Conservation (phyloP, 345 rosid species). For the Schrenkiella parvula region DNA sequence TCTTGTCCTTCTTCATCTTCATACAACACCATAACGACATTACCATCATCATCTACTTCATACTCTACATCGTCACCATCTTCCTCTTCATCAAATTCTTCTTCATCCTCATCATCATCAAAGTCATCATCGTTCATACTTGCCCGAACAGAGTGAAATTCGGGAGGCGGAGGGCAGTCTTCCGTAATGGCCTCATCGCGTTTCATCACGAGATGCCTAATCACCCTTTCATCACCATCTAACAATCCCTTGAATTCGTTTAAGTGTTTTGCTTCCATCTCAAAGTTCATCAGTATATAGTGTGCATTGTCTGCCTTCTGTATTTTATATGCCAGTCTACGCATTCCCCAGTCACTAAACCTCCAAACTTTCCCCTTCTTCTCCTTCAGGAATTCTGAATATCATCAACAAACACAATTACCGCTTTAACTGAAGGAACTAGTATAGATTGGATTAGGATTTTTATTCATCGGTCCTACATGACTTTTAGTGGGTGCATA, state of each 20-base stretch:
- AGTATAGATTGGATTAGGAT: not conserved
- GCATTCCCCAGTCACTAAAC: conserved; percentile 87
- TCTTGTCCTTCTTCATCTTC: conserved; percentile 28
- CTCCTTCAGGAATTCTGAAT: conserved; percentile 68
- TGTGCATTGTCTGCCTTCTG: conserved; percentile 76
- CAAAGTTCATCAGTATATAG: conserved; percentile 91
- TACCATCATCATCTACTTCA: conserved; percentile 33
- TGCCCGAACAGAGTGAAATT: conserved; percentile 56
- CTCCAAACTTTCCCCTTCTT: conserved; percentile 88
- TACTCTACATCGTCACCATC: conserved; percentile 31
- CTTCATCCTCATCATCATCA: conserved; percentile 50
- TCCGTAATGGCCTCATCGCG: conserved; percentile 68
- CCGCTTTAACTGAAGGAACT: not conserved
- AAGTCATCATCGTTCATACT: conserved; percentile 50
- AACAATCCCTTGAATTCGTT: conserved; percentile 76
- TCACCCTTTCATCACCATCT: conserved; percentile 80
- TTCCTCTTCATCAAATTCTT: conserved; percentile 38
- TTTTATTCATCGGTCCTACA: not conserved
- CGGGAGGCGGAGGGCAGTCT: conserved; percentile 85
- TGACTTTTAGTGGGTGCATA: not conserved
- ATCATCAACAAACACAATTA: not conserved
- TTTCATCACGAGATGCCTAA: conserved; percentile 88
- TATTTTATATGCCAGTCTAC: conserved; percentile 84
- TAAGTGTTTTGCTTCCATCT: conserved; percentile 76
- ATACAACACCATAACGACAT: conserved; percentile 31